Base-by-base conservation (phyloP, 1,284 basidiomycete genomes). In the Cystobasidium slooffiae region DNA sequence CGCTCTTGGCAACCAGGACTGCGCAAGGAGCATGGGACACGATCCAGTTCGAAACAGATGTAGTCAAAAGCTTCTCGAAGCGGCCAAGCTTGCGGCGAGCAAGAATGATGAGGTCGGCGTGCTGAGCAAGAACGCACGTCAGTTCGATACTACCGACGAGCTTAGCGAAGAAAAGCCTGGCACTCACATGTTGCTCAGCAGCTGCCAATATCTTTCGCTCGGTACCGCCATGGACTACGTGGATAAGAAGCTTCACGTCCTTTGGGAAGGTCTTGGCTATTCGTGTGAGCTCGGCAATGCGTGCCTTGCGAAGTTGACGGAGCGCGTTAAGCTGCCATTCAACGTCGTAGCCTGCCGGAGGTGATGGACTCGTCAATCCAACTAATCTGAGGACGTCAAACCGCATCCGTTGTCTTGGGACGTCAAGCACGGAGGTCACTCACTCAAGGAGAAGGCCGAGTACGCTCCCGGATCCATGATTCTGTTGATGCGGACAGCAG, bases 131-230 rank as follows among this genome's bases (percentile, higher is more conserved):
- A 20, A 47, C 12, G 43, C 12, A 55, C 22, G n/a, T 51, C 46
- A 51, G 58, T 6, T 7, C 37, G 9, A 52, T 18, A 5, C 47
- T 20, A 22, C 44, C 16, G 18, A 37, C 37, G 24, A 18, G 14
- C 31, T 20, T 44, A 43, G 22, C 51, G 6, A 22, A 62, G 41
- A 14, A 43, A 16, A 20, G 31, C n/a, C 31, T 37, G 12, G 5
- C 37, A 22, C 68, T 72, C 20, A 72, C 69, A 43, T 72, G 69
- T 41, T 65, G 58, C 47, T 72, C 69, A 39, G 69, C 69, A 16
- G 56, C 69, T n/a, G 46, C 47, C 22, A 72, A 51, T 24, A 72
- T 72, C 69, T 72, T 72, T 24, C 59, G 43, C 43, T 72, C 69
- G 31, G 51, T 65, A 10, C 69, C 69, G 9, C 69, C 69, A 24